Evolutionary conservation across 768 basidiomycete genomes (phyloP), one percentile per base, ranked within the genome.

Genomic region (Gymnopilus dilepis): DNA sequence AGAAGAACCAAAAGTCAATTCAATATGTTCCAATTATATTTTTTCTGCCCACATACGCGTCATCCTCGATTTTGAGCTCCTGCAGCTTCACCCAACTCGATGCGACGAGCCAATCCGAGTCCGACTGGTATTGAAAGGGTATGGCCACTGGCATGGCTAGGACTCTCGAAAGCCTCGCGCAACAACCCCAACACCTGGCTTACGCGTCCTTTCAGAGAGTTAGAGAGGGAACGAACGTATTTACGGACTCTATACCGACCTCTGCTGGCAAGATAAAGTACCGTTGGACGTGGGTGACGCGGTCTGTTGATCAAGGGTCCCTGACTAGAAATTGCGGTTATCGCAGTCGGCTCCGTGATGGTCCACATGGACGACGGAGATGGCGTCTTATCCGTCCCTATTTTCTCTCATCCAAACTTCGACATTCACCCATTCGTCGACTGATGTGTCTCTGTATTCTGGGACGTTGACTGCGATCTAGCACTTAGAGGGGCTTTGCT

Each of bases 41-140:
- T 37, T 54, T 38, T 8, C 22, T 47, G 24, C 8, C 8, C 17
- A 45, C 40, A 11, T 37, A 48, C 52, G 41, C 45, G 59, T 54
- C 52, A 37, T 55, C 30, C 30, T 47, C 59, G 40, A 45, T 4
- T 11, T 30, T 34, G 31, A 48, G 11, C 9, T 12, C 31, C 21
- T 33, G 24, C 4, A 55, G 15, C 24, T 45, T 55, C 11, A 24
- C 12, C 33, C 30, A 55, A 24, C 28, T 19, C 34, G 53, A 60
- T 43, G 52, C 42, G 43, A 54, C 34, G 19, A 47, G 28, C 59
- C 59, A 60, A 48, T 53, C 37, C 21, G 59, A 37, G 24, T 60
- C 59, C 33, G 53, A 22, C 43, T 60, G 59, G 22, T 55, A 22
- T n/a, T 55, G 17, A 34, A 60, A 55, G 15, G 47, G 57, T 26